phyloP scores from a whole-genome alignment of 2,329 filamentous ascomycete genomes.

The Cladosporium velox region DNA sequence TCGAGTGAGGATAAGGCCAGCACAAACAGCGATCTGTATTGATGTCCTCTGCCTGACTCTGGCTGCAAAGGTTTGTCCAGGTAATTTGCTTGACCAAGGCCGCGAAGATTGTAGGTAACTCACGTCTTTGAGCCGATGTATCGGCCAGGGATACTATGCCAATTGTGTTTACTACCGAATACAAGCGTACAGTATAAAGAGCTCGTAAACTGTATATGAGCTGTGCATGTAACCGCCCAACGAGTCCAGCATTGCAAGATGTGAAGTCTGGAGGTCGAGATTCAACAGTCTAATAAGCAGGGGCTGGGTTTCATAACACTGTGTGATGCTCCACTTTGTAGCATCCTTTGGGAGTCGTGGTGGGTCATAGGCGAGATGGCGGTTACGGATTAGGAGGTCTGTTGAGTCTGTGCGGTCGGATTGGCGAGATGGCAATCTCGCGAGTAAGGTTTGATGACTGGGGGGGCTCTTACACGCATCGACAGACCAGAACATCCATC shows the following conservation, averaged over 20 bases:
- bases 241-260: not conserved
- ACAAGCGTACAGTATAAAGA: not conserved
- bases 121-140: not conserved
- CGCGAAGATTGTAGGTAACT: not conserved
- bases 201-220: not conserved
- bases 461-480: not conserved
- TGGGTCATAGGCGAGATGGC: not conserved
- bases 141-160: not conserved
- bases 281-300: not conserved
- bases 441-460: constrained; percentile 1
- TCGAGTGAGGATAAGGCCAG: not conserved
- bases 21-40: not conserved
- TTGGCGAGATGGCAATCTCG: constrained; percentile 8
- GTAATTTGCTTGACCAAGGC: not conserved
- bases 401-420: constrained; percentile 6
- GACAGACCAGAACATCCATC: not conserved
- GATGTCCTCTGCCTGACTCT: not conserved
- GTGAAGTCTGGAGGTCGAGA: not conserved
- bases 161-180: not conserved
- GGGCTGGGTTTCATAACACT: not conserved
- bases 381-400: not conserved
- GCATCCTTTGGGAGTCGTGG: not conserved
- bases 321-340: not conserved
- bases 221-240: not conserved
- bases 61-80: too few relatives aligned